Evolutionary conservation across 805 yeast species (phyloP).

Genomic region (Tetrapisispora phaffii): DNA sequence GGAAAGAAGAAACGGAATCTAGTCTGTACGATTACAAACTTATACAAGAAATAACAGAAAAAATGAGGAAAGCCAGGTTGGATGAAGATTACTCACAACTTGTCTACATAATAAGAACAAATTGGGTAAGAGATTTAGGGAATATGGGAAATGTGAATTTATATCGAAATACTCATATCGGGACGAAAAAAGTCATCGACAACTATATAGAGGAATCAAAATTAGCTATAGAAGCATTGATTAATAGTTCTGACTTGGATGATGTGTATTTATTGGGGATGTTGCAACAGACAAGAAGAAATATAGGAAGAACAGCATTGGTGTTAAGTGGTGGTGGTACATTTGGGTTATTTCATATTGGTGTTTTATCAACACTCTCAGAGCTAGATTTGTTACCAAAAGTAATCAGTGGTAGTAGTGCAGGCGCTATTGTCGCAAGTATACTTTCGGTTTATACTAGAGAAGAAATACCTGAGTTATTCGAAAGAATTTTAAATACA

Average conservation of each 20-base stretch:
- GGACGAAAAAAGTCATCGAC: conserved; percentile 77
- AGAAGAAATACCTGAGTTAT: conserved; percentile 51
- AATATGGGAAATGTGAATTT: conserved; percentile 75
- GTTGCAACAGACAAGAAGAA: conserved; percentile 77
- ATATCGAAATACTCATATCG: conserved; percentile 70
- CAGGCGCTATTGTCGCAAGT: conserved; percentile 92
- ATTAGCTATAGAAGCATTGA: conserved; percentile 24
- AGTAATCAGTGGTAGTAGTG: conserved; percentile 87
- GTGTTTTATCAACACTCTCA: conserved; percentile 71
- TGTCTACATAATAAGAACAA: conserved; percentile 68
- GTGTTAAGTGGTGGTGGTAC: conserved; percentile 96
- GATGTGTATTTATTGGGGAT: conserved; percentile 64
- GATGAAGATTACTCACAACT: conserved; percentile 49
- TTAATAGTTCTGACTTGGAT: conserved; percentile 37
- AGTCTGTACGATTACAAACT: conserved; percentile 65
- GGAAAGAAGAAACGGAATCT: conserved; percentile 61
- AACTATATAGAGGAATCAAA: conserved; percentile 76
- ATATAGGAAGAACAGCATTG: conserved; percentile 88
- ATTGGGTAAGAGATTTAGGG: conserved; percentile 78
- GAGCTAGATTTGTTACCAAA: conserved; percentile 72
- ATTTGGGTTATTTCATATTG: conserved; percentile 86
- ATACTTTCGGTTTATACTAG: conserved; percentile 72
- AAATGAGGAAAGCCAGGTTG: conserved; percentile 50
- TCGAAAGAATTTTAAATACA: conserved; percentile 37
- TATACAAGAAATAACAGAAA: conserved; percentile 41